Evolutionary conservation across 2,329 filamentous ascomycete genomes (phyloP).

Genomic region (Corinectria fuckeliana): DNA sequence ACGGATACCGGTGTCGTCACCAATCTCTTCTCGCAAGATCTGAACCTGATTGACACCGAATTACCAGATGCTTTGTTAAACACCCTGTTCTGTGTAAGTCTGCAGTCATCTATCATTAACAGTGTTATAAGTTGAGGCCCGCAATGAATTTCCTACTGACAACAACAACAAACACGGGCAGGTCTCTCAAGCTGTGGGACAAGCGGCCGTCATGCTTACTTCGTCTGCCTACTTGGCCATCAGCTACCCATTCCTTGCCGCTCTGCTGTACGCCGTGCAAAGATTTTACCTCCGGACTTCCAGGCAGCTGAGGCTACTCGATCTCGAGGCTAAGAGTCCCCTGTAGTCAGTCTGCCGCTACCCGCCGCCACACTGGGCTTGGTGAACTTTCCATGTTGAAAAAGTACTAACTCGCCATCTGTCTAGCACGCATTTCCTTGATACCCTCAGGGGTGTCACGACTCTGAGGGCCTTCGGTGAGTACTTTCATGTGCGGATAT

Average conservation of each 20-base stretch:
- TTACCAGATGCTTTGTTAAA: constrained; percentile 40
- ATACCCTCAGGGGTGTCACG: constrained; percentile 58
- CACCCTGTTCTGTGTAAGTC: constrained; percentile 9
- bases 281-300: constrained; percentile 65
- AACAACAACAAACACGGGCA: neutral
- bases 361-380: neutral
- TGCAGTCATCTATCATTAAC: neutral
- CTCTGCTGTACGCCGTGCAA: constrained; percentile 56
- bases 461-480: constrained; percentile 65
- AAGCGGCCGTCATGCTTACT: constrained; percentile 40
- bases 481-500: constrained; percentile 40
- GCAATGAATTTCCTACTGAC: neutral
- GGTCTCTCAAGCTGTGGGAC: neutral
- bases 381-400: neutral
- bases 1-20: constrained; percentile 43
- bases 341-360: constrained; percentile 47
- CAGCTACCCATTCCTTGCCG: constrained; percentile 54
- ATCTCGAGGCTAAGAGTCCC: constrained; percentile 64
- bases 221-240: constrained; percentile 51
- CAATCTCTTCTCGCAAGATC: constrained; percentile 48
- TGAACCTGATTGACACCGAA: constrained; percentile 46
- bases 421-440: constrained; percentile 54
- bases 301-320: constrained; percentile 62
- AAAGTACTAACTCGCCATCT: neutral
- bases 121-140: too few species aligned